phyloP scores from a whole-genome alignment of 164 flowering plant species.

The Annona squamosa region DNA sequence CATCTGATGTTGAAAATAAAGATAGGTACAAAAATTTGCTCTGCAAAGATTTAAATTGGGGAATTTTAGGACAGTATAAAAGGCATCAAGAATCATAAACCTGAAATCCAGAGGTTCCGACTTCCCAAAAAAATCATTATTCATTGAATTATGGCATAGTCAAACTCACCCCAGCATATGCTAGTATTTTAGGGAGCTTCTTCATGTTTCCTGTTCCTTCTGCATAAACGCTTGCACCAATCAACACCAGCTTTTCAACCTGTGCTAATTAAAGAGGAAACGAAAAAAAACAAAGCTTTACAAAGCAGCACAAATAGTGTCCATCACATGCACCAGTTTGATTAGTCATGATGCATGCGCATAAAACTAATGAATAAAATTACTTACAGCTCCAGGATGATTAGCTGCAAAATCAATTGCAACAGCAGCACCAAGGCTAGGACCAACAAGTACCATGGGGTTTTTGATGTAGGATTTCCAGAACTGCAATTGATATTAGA shows the following conservation, averaged over 20 bases:
- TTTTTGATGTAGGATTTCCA: constrained; percentile 69
- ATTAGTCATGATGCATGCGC: background rate
- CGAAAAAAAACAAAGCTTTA: background rate
- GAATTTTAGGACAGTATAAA: background rate
- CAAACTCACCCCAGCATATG: constrained; percentile 82
- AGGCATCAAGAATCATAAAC: background rate
- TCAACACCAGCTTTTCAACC: constrained; percentile 78
- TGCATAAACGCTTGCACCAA: constrained; percentile 90
- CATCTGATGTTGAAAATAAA: background rate
- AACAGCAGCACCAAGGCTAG: constrained; percentile 97
- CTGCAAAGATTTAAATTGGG: background rate
- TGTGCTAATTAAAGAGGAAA: constrained; percentile 19
- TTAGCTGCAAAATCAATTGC: constrained; percentile 82
- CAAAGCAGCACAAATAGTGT: background rate
- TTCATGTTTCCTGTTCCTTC: constrained; percentile 72
- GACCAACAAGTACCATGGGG: constrained; percentile 88
- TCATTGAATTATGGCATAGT: background rate
- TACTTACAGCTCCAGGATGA: constrained; percentile 79
- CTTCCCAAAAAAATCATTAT: background rate
- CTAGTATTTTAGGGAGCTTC: constrained; percentile 55
- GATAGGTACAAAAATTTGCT: background rate
- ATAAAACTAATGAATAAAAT: constrained; percentile 2
- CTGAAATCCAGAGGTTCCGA: background rate
- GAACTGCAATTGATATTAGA: constrained; percentile 32
- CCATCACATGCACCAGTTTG: background rate